Percentiles rank a stretch among this genome's conserved stretches.
These are phyloP conservation scores for Globisporangium ultimum DNA, from an alignment of 352 stramenopile species.

Conservation along the genomic window DNA sequence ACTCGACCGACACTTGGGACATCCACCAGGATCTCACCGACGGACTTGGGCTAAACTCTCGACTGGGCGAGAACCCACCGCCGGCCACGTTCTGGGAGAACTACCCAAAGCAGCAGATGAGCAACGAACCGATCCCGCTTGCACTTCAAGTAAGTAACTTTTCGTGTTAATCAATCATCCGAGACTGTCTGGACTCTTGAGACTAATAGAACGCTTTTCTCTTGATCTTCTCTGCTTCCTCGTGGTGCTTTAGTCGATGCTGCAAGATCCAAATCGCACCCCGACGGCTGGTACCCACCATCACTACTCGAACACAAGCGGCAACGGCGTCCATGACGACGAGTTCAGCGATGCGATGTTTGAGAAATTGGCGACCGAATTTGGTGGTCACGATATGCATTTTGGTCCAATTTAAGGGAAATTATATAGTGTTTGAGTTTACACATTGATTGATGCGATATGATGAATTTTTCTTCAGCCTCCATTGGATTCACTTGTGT, in stretches of 20 bases:
- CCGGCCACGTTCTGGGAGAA: constrained; percentile 40
- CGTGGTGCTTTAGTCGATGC: constrained; percentile 18
- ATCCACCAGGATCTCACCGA: constrained; percentile 20
- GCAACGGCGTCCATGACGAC: constrained; percentile 19
- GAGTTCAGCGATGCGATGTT: constrained; percentile 48
- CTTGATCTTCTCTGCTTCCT: neutral
- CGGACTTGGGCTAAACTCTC: constrained; percentile 13
- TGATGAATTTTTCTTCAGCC: neutral
- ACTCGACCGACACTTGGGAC: constrained; percentile 29
- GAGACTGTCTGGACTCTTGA: constrained; percentile 7
- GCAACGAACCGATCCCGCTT: constrained; percentile 28
- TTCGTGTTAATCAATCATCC: neutral
- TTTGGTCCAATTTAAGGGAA: constrained; percentile 35
- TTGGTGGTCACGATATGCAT: constrained; percentile 34
- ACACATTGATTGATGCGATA: neutral
- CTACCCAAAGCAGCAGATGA: constrained; percentile 29
- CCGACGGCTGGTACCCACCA: constrained; percentile 1
- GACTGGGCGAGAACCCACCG: constrained; percentile 38
- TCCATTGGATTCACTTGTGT: neutral
- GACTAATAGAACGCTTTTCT: neutral
- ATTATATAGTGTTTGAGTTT: constrained; percentile 1
- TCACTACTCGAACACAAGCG: constrained; percentile 8
- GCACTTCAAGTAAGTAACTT: constrained; percentile 17
- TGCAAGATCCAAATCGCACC: constrained; percentile 21
- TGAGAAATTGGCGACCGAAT: constrained; percentile 34